phyloP scores from a whole-genome alignment of 768 basidiomycete species.

The Mycena olivaceomarginata region DNA sequence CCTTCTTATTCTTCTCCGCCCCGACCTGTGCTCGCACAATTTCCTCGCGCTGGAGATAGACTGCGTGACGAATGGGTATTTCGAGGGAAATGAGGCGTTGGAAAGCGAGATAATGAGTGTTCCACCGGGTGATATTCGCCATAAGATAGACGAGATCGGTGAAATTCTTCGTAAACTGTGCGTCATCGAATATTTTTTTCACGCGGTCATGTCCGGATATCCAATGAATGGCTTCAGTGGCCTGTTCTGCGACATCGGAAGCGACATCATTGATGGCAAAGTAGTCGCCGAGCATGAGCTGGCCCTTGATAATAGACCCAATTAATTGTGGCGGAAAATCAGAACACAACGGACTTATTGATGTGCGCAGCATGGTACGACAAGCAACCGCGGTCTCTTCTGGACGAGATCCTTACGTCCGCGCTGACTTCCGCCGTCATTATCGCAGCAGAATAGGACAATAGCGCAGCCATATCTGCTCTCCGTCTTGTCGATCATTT shows the following conservation, averaged over 20 bases:
- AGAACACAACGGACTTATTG: too few species aligned
- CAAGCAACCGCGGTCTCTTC: neutral
- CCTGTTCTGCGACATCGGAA: too few species aligned
- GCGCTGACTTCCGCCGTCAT: slow-evolving; percentile 51
- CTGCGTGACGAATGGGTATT: neutral
- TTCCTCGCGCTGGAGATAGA: neutral
- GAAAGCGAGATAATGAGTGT: slow-evolving; percentile 14
- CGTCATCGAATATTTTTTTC: too few species aligned
- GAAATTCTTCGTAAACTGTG: too few species aligned
- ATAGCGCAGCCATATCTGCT: slow-evolving; percentile 36
- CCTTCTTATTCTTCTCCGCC: slow-evolving; percentile 12
- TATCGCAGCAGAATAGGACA: slow-evolving; percentile 47
- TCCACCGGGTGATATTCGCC: slow-evolving; percentile 9
- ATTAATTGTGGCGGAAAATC: too few species aligned
- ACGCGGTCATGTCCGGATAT: too few species aligned
- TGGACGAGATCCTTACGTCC: slow-evolving; percentile 46
- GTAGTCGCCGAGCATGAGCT: too few species aligned
- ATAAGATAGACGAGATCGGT: neutral
- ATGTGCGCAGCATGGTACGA: neutral
- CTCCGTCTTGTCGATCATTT: slow-evolving; percentile 50
- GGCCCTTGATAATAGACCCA: too few species aligned
- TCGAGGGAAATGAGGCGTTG: slow-evolving; percentile 7
- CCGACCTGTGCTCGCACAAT: slow-evolving; percentile 37
- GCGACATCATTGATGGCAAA: too few species aligned
- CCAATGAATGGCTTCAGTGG: too few species aligned